Conservation (phyloP, 441 rosid species). For the Sinapis alba region DNA sequence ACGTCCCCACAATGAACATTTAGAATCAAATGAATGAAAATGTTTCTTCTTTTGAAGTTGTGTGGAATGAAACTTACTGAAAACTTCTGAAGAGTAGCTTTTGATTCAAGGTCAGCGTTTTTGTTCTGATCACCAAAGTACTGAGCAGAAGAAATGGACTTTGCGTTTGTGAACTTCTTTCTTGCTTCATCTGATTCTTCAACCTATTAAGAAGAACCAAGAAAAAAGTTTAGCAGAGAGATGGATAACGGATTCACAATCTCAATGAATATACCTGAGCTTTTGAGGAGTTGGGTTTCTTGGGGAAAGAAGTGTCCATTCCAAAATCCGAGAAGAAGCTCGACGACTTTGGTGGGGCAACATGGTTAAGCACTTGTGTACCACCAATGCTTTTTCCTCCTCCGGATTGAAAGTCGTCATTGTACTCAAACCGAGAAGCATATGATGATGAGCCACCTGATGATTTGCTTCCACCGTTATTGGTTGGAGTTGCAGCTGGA, state of each 20-base stretch:
- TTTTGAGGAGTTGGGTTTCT: slow-evolving; percentile 66
- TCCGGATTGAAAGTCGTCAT: slow-evolving; percentile 64
- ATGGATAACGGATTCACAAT: neutral
- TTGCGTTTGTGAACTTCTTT: slow-evolving; percentile 92
- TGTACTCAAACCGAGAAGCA: slow-evolving; percentile 88
- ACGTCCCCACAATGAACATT: slow-evolving; percentile 1
- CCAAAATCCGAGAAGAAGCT: slow-evolving; percentile 91
- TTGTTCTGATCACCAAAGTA: slow-evolving; percentile 72
- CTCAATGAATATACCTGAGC: slow-evolving; percentile 51
- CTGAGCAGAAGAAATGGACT: slow-evolving; percentile 93
- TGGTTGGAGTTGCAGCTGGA: slow-evolving; percentile 48
- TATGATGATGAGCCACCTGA: slow-evolving; percentile 54
- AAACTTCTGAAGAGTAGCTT: slow-evolving; percentile 86
- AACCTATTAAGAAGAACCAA: slow-evolving; percentile 46
- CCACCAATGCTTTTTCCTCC: slow-evolving; percentile 51
- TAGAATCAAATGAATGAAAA: neutral
- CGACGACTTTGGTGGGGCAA: slow-evolving; percentile 92
- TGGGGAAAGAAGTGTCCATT: slow-evolving; percentile 77
- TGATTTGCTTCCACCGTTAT: slow-evolving; percentile 38
- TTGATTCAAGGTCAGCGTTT: slow-evolving; percentile 62
- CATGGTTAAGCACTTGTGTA: slow-evolving; percentile 75
- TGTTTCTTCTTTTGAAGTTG: neutral
- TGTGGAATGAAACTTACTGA: slow-evolving; percentile 63
- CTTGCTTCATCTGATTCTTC: slow-evolving; percentile 94
- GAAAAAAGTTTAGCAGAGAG: neutral